Base-by-base conservation (phyloP, 306 rosid species). In the Prinsepia uniflora region DNA sequence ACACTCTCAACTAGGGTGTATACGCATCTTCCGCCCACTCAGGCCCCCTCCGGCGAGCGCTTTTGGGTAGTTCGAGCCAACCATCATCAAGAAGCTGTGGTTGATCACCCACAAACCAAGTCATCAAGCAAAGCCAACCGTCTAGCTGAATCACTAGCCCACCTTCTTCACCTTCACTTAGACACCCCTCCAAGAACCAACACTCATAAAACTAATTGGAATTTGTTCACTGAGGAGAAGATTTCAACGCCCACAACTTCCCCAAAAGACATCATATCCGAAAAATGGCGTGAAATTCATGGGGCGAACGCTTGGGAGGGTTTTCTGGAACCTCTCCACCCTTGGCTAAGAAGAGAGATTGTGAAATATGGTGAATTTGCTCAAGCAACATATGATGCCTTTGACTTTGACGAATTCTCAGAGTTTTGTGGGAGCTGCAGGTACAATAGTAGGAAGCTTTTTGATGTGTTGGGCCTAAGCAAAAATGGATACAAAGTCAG, bases 361-460 rank as follows among this genome's bases (percentile, higher is more conserved):
- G 77, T 90, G 71, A 88, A 86, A 61, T 90, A 86, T 6, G 96
- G 96, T 6, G 96, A 90, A 50, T 86, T 90, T 22, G 80, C 90
- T 4, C 92, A 86, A 64, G 90, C 94, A 20, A 84, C 96, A 22
- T 90, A 86, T 47, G 92, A 88, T 34, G 92, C 92, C 36, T 88
- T 88, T 36, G 91, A 90, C 57, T 84, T 76, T 47, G 92, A 86
- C 46, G 68, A 87, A 2, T 74, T 81, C 70, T 90, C 93, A 0
- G 89, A 84, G 65, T 87, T 75, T 15, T 78, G 92, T 1, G 93
- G 93, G 22, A 90, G 89, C 66, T 86, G 91, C 18, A 81, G 84
- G 53, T 86, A 81, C 80, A 81, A 84, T 69, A 42, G 48, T 1
- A 73, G 65, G 30, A 86, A 75, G 50, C 39, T 88, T 2, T 71